Conservation (phyloP, 768 basidiomycete species). For the Kwoniella newhampshirensis region DNA sequence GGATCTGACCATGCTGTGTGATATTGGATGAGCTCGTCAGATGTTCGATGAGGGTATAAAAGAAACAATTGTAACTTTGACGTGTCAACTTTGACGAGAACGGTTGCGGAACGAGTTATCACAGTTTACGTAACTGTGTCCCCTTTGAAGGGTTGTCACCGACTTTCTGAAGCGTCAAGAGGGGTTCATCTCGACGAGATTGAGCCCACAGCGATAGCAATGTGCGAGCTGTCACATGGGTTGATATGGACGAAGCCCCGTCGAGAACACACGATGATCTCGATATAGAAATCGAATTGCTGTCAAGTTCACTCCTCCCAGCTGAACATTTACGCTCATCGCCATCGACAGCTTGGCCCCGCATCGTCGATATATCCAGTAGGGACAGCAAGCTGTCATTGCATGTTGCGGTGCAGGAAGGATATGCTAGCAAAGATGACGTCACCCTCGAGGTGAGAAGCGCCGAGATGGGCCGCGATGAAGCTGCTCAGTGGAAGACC, state of each 20-base stretch:
- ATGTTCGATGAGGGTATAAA: too few species aligned
- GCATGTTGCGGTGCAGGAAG: conserved; percentile 21
- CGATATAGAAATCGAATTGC: conserved; percentile 60
- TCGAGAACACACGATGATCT: conserved; percentile 20
- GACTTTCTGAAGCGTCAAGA: not conserved
- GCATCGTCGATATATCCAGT: conserved; percentile 24
- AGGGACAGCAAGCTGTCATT: conserved; percentile 43
- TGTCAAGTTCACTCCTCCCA: conserved; percentile 65
- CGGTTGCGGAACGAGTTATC: too few species aligned
- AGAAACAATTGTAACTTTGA: not conserved
- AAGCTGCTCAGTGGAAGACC: conserved; percentile 39
- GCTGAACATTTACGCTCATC: conserved; percentile 56
- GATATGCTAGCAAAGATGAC: conserved; percentile 40
- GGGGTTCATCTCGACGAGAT: not conserved
- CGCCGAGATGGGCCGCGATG: conserved; percentile 39
- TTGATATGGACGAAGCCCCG: not conserved
- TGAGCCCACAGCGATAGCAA: too few species aligned
- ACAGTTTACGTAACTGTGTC: not conserved
- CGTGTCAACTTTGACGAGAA: too few species aligned
- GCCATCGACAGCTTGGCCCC: conserved; percentile 16
- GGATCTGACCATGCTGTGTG: conserved; percentile 47
- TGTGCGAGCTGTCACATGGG: too few species aligned
- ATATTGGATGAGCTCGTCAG: not conserved
- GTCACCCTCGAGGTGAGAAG: conserved; percentile 38
- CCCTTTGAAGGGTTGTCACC: not conserved